phyloP scores from a whole-genome alignment of 352 stramenopile species.

The Thalassiosira delicatula region DNA sequence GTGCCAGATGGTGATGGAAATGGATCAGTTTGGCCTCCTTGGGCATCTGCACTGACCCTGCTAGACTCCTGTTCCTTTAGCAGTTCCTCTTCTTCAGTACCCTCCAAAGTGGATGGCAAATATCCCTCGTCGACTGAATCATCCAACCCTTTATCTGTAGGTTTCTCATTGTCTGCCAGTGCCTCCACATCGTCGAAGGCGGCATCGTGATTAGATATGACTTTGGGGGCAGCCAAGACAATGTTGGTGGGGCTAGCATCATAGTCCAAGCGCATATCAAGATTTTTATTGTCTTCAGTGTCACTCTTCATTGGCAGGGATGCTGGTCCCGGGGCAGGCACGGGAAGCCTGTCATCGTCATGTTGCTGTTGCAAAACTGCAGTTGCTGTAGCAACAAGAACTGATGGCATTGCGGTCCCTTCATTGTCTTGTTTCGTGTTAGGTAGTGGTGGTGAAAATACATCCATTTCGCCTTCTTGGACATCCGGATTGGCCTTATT shows the following conservation, averaged over 20 bases:
- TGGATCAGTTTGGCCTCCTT: background rate
- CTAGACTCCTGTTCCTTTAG: background rate
- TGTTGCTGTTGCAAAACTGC: background rate
- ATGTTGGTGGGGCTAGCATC: too few species aligned
- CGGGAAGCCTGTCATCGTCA: background rate
- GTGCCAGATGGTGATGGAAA: background rate
- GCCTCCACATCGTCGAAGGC: too few species aligned
- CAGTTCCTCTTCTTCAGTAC: conserved; percentile 22
- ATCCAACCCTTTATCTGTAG: conserved; percentile 22
- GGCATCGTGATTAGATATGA: too few species aligned
- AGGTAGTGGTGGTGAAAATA: background rate
- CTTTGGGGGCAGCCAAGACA: too few species aligned
- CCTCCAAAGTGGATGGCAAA: conserved; percentile 25
- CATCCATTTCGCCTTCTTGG: background rate
- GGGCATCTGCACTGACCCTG: too few species aligned
- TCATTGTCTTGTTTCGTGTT: background rate
- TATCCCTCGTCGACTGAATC: conserved; percentile 30
- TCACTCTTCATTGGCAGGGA: background rate
- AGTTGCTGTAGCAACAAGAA: conserved; percentile 20
- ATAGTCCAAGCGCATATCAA: too few species aligned
- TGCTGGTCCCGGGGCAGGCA: background rate
- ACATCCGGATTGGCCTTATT: background rate
- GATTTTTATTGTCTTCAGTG: too few species aligned
- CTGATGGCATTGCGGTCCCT: background rate
- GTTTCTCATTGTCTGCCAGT: too few species aligned